A percentile compares a stretch with the other conserved stretches of the same genome.
Evolutionary conservation across 345 rosid genomes (phyloP).

Genomic region (Syzygium aqueum): DNA sequence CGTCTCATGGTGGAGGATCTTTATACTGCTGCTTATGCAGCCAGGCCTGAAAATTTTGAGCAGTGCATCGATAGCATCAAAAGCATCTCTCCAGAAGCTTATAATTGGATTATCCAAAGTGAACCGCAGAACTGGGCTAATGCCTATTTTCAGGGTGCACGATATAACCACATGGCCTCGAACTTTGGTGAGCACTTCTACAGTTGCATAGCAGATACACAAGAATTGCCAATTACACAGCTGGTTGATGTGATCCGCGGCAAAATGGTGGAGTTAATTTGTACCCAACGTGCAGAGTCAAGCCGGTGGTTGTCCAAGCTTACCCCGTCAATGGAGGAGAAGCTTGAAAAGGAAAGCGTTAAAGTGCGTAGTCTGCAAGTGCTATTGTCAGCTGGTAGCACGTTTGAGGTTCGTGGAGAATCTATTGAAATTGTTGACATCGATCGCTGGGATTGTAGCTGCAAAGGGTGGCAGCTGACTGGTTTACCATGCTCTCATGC

Average conservation of each 20-base stretch:
- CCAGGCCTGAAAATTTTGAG: constrained; percentile 54
- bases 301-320: constrained; percentile 53
- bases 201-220: constrained; percentile 73
- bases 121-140: constrained; percentile 92
- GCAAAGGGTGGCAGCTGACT: constrained; percentile 77
- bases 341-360: constrained; percentile 51
- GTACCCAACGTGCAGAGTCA: constrained; percentile 37
- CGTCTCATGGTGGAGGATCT: constrained; percentile 73
- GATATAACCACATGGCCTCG: constrained; percentile 78
- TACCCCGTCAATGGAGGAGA: constrained; percentile 75
- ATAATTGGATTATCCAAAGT: constrained; percentile 73
- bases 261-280: constrained; percentile 65
- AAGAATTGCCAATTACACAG: constrained; percentile 87
- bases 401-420: constrained; percentile 81
- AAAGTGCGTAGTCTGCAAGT: constrained; percentile 48
- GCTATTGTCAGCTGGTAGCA: constrained; percentile 44
- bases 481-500: constrained; percentile 87
- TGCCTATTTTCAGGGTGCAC: constrained; percentile 69
- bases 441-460: constrained; percentile 73
- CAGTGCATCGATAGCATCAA: constrained; percentile 60
- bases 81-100: constrained; percentile 69
- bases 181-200: constrained; percentile 78
- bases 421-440: constrained; percentile 61
- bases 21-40: constrained; percentile 61
- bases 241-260: constrained; percentile 77